Percentiles rank a stretch among this genome's conserved stretches.
Conservation (phyloP, 1,284 basidiomycete genomes). For the Ustilago trichophora region DNA sequence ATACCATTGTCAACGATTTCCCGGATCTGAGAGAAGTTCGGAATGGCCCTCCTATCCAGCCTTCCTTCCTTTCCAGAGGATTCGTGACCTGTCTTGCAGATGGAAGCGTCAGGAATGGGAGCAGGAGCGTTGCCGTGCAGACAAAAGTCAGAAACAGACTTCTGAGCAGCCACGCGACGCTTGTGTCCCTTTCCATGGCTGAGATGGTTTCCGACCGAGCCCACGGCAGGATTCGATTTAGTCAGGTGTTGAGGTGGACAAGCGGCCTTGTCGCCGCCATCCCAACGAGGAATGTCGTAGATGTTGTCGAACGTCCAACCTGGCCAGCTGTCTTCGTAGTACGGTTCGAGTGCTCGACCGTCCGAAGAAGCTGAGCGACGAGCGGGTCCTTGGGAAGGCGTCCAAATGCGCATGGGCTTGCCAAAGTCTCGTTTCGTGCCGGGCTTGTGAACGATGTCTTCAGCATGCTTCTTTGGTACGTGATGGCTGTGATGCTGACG, state of each 20-base stretch:
- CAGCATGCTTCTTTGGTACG: no score
- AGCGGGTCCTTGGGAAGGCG: slow-evolving; percentile 13
- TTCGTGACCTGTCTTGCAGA: background rate
- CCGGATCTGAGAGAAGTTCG: background rate
- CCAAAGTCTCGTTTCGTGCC: slow-evolving; percentile 6
- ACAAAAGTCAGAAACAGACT: slow-evolving; percentile 8
- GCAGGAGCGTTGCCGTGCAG: slow-evolving; percentile 11
- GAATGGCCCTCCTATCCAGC: background rate
- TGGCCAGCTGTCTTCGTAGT: slow-evolving; percentile 6
- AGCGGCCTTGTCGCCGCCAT: slow-evolving; percentile 20
- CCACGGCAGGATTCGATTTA: no score
- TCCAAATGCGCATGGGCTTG: slow-evolving; percentile 18
- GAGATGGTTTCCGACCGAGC: no score
- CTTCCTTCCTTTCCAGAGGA: no score
- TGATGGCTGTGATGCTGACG: background rate
- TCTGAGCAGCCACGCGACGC: background rate
- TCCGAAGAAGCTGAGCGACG: slow-evolving; percentile 4
- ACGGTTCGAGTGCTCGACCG: slow-evolving; percentile 14
- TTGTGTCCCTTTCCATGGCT: background rate
- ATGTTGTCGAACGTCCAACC: slow-evolving; percentile 13
- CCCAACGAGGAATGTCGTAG: slow-evolving; percentile 24
- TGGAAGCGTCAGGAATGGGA: background rate
- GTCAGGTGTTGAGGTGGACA: slow-evolving; percentile 3
- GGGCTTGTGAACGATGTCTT: background rate
- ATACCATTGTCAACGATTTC: background rate